Percentiles rank a stretch among this genome's conserved stretches.
These are phyloP conservation scores for Hordeum vulgare DNA, from an alignment of 176 grass and related monocot genomes.

Conservation along the genomic window MorexV3_pseudomolecules_assembly NC_058519.1:73205673-73206172, in stretches of 20 bases:
- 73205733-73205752: neutral
- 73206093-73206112: slow-evolving; percentile 8
- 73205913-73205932: slow-evolving; percentile 61
- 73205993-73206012: slow-evolving; percentile 72
- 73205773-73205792: neutral
- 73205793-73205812: neutral
- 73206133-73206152: slow-evolving; percentile 87
- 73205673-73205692: neutral
- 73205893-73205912: slow-evolving; percentile 56
- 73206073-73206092: neutral
- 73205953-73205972: neutral
- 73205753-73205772: neutral
- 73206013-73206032: slow-evolving; percentile 77
- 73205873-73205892: slow-evolving; percentile 71
- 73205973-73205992: slow-evolving; percentile 11
- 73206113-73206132: slow-evolving; percentile 17
- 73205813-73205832: neutral
- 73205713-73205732: neutral
- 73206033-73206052: slow-evolving; percentile 87
- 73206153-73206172: slow-evolving; percentile 86
- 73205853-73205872: slow-evolving; percentile 31
- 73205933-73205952: slow-evolving; percentile 18
- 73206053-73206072: slow-evolving; percentile 22
- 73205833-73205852: neutral
- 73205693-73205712: neutral